These are phyloP conservation scores for Phanerochaete carnosa DNA, from an alignment of 768 basidiomycete species.

Conservation along the genomic window DNA sequence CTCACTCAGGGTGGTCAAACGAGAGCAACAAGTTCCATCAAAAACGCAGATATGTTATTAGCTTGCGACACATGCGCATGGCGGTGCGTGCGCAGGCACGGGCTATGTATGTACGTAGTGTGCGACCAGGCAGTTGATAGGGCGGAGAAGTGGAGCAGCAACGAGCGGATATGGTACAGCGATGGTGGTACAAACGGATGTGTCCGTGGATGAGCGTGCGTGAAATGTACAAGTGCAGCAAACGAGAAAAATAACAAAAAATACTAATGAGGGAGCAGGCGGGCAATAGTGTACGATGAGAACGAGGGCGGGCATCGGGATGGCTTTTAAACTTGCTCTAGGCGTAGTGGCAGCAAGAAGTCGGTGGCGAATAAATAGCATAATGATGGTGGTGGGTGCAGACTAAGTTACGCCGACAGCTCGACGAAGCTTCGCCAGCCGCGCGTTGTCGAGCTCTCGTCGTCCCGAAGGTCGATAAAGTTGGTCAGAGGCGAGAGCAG, in stretches of 20 bases:
- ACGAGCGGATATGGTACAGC: neutral
- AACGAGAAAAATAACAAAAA: neutral
- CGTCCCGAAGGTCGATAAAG: conserved; percentile 61
- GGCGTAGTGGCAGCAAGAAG: neutral
- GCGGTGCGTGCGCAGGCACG: neutral
- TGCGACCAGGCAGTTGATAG: neutral
- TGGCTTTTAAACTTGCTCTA: neutral
- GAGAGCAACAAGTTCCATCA: too few relatives aligned
- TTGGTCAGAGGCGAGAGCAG: conserved; percentile 55
- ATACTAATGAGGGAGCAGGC: neutral
- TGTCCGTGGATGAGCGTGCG: neutral
- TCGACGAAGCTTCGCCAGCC: conserved; percentile 67
- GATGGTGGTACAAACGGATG: neutral
- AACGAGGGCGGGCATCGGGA: neutral
- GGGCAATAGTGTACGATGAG: neutral
- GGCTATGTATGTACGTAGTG: neutral
- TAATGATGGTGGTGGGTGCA: neutral
- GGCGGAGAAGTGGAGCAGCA: neutral
- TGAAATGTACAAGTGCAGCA: neutral
- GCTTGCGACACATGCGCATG: too few relatives aligned
- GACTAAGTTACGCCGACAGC: conserved; percentile 25
- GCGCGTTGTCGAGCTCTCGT: conserved; percentile 14
- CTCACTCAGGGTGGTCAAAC: too few relatives aligned
- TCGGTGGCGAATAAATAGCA: neutral
- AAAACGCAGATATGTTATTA: too few relatives aligned